Conservation (phyloP, 2,329 filamentous ascomycete genomes). For the Ploettnerulaceae sp. region DNA sequence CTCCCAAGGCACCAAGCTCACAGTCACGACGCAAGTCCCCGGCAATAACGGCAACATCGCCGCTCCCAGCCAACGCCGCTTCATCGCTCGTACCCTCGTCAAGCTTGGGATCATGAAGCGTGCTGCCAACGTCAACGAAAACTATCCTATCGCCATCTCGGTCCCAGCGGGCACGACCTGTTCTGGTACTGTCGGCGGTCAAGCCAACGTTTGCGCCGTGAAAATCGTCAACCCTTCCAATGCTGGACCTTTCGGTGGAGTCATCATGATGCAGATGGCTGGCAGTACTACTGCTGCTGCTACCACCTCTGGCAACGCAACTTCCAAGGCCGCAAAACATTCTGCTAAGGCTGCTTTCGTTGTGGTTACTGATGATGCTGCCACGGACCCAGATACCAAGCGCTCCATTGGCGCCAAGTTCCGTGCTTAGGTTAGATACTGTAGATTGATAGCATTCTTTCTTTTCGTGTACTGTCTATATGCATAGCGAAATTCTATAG, state of each 20-base stretch:
- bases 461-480: too few relatives aligned
- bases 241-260: slow-evolving; percentile 41
- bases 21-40: slow-evolving; percentile 49
- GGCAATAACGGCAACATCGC: slow-evolving; percentile 38
- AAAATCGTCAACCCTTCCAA: slow-evolving; percentile 41
- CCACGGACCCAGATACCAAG: slow-evolving; percentile 1
- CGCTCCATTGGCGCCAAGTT: slow-evolving; percentile 7
- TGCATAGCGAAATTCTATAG: too few relatives aligned
- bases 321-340: too few relatives aligned
- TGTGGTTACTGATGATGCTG: slow-evolving; percentile 26
- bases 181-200: slow-evolving; percentile 34
- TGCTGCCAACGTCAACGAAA: slow-evolving; percentile 30
- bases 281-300: slow-evolving; percentile 5
- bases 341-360: slow-evolving; percentile 32
- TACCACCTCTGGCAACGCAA: neutral
- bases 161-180: slow-evolving; percentile 39
- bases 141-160: slow-evolving; percentile 39
- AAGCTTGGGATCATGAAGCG: slow-evolving; percentile 30
- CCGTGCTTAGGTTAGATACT: slow-evolving; percentile 9
- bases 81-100: slow-evolving; percentile 27
- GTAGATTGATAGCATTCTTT: too few relatives aligned
- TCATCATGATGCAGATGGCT: slow-evolving; percentile 37
- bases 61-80: slow-evolving; percentile 26
- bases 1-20: slow-evolving; percentile 46
- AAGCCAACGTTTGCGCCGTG: slow-evolving; percentile 39